Conservation (phyloP, 192 early-diverging fungal species). For the Umbelopsis ramanniana region DNA sequence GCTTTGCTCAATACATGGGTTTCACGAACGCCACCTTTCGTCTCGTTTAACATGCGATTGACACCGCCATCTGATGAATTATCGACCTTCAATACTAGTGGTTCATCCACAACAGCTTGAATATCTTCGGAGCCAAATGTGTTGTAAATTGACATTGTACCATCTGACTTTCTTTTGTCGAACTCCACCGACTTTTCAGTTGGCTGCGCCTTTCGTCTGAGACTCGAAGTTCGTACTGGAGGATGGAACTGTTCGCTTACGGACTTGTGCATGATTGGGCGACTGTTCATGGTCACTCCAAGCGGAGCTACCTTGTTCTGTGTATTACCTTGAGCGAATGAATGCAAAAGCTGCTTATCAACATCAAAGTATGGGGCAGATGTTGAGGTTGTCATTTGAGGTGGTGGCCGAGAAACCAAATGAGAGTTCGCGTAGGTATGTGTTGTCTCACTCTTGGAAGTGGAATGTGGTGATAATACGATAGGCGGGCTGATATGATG, state of each 20-base stretch:
- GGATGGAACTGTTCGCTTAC: conserved; percentile 4
- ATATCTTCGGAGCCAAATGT: conserved; percentile 12
- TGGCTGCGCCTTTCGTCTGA: not conserved
- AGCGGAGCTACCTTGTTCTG: not conserved
- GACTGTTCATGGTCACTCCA: not conserved
- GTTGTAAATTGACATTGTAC: conserved; percentile 16
- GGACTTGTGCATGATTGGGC: not conserved
- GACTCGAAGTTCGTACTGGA: conserved; percentile 1
- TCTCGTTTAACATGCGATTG: conserved; percentile 1
- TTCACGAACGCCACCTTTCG: conserved; percentile 21
- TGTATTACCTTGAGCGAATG: not conserved
- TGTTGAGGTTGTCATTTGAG: not conserved
- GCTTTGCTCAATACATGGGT: conserved; percentile 16
- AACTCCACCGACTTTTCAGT: not conserved
- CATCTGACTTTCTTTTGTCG: conserved; percentile 15
- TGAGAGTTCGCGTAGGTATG: conserved; percentile 6
- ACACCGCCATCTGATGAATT: not conserved
- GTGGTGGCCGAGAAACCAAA: conserved; percentile 1
- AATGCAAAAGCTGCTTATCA: not conserved
- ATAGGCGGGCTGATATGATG: not conserved
- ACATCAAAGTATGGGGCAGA: not conserved
- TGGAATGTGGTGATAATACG: not conserved
- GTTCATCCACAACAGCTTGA: conserved; percentile 9
- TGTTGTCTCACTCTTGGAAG: conserved; percentile 5
- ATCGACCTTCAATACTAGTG: not conserved